phyloP scores from a whole-genome alignment of 441 rosid species.

The Bruguiera hainesii region DNA sequence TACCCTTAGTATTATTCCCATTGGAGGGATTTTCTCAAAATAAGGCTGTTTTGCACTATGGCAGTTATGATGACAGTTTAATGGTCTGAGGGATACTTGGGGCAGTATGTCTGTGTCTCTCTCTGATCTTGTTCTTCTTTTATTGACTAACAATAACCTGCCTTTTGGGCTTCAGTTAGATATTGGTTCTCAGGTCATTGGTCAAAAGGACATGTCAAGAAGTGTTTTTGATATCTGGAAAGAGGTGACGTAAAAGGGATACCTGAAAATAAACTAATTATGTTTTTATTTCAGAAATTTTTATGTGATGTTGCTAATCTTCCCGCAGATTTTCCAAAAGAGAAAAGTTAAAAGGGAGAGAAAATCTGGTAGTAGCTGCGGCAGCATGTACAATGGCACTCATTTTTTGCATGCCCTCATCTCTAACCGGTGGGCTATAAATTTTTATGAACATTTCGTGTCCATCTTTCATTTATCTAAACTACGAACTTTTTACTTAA shows the following conservation, averaged over 20 bases:
- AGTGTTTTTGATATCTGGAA: slow-evolving; percentile 94
- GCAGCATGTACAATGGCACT: slow-evolving; percentile 45
- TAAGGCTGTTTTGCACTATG: background rate
- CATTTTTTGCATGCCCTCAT: slow-evolving; percentile 65
- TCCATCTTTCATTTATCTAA: slow-evolving; percentile 13
- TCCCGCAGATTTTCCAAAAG: slow-evolving; percentile 78
- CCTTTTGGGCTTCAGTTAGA: slow-evolving; percentile 54
- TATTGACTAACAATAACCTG: slow-evolving; percentile 16
- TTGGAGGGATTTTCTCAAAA: background rate
- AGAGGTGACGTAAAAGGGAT: slow-evolving; percentile 53
- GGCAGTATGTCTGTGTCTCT: background rate
- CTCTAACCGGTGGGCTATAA: slow-evolving; percentile 60
- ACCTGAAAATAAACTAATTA: slow-evolving; percentile 6
- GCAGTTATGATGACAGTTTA: background rate
- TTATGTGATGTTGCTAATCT: slow-evolving; percentile 19
- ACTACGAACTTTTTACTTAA: slow-evolving; percentile 17
- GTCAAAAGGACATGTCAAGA: slow-evolving; percentile 85
- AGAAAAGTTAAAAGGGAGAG: slow-evolving; percentile 55
- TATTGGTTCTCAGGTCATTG: slow-evolving; percentile 89
- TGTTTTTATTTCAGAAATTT: slow-evolving; percentile 21
- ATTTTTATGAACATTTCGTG: slow-evolving; percentile 14
- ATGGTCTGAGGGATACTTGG: background rate
- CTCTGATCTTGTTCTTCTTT: slow-evolving; percentile 8
- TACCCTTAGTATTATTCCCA: background rate
- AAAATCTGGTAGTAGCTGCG: slow-evolving; percentile 28